Evolutionary conservation across 2,329 filamentous ascomycete species (phyloP).

Genomic region (Cladosporium cucumerinum): DNA sequence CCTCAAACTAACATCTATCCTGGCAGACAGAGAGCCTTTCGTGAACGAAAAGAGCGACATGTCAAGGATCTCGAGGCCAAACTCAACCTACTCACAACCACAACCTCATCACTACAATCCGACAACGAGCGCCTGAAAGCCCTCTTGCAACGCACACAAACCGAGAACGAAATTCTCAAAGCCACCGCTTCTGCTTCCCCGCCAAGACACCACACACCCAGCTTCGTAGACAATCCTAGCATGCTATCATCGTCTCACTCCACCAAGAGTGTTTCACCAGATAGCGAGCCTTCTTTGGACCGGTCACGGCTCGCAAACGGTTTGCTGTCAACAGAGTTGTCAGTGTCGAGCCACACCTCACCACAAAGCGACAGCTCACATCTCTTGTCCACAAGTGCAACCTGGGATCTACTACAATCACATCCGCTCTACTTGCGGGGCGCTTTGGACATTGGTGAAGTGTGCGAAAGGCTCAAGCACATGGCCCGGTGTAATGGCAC

Average conservation of each 20-base stretch:
- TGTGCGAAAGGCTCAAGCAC: conserved; percentile 74
- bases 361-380: conserved; percentile 42
- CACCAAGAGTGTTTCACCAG: conserved; percentile 18
- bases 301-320: conserved; percentile 22
- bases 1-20: background rate
- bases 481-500: conserved; percentile 79
- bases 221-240: conserved; percentile 32
- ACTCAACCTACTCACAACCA: conserved; percentile 71
- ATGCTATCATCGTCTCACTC: conserved; percentile 23
- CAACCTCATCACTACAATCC: conserved; percentile 66
- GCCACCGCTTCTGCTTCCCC: conserved; percentile 62
- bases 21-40: conserved; percentile 84
- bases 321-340: conserved; percentile 21
- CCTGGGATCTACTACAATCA: conserved; percentile 85
- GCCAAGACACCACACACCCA: conserved; percentile 43
- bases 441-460: conserved; percentile 74
- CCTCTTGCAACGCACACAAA: conserved; percentile 77
- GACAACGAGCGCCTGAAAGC: conserved; percentile 87
- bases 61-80: conserved; percentile 91
- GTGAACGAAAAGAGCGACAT: conserved; percentile 90
- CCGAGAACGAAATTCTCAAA: conserved; percentile 88
- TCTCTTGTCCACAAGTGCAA: conserved; percentile 70
- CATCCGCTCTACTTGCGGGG: conserved; percentile 75
- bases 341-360: conserved; percentile 18
- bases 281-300: conserved; percentile 21